phyloP scores from a whole-genome alignment of 2,329 filamentous ascomycete species.

The Beauveria sp. region DNA sequence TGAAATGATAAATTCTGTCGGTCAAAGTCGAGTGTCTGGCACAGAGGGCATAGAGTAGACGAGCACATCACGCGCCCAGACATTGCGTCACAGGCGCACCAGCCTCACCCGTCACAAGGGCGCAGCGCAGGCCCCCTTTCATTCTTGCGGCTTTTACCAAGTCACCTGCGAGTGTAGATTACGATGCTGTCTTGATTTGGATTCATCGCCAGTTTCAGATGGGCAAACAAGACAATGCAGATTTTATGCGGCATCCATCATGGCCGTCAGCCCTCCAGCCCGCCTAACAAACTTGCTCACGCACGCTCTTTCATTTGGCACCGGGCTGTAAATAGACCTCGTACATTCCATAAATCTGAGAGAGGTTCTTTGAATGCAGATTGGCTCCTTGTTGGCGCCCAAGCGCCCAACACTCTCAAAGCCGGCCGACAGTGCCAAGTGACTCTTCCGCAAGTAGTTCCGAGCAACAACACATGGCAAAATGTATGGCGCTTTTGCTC shows the following conservation, averaged over 20 bases:
- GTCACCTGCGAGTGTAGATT: background rate
- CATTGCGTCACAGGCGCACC: slow-evolving; percentile 9
- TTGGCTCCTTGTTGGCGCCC: too few relatives aligned
- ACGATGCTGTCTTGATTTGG: background rate
- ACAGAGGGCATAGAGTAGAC: background rate
- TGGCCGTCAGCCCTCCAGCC: background rate
- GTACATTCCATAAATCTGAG: too few relatives aligned
- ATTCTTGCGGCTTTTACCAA: background rate
- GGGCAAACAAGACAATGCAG: background rate
- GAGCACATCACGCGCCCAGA: slow-evolving; percentile 7
- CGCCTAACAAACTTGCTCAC: background rate
- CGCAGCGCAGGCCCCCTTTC: background rate
- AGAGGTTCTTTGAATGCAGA: too few relatives aligned
- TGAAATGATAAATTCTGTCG: too few relatives aligned
- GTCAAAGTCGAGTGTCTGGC: too few relatives aligned
- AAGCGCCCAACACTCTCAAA: too few relatives aligned
- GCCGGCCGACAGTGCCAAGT: background rate
- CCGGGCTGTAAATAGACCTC: too few relatives aligned
- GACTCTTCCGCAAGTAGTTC: too few relatives aligned
- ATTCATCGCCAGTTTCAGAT: background rate
- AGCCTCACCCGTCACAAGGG: slow-evolving; percentile 4
- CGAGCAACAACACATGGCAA: background rate
- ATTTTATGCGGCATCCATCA: background rate
- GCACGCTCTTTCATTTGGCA: too few relatives aligned
- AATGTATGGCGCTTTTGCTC: background rate